Conservation (phyloP, 2,329 filamentous ascomycete species). For the Lachnellula arida region DNA sequence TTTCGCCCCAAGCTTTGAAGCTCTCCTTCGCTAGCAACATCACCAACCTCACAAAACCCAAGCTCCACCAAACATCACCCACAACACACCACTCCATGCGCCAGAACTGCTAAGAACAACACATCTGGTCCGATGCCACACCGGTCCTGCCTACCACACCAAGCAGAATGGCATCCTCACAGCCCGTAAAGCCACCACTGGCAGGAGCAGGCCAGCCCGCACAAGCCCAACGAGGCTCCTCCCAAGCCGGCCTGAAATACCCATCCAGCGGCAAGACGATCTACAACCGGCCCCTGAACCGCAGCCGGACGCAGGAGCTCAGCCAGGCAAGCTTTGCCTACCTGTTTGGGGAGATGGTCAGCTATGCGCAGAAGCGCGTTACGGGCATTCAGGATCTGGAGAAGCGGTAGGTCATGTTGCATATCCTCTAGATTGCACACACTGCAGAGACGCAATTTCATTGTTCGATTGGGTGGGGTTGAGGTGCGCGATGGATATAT, state of each 20-base stretch:
- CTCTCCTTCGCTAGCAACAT: conserved; percentile 5
- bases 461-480: neutral
- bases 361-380: conserved; percentile 85
- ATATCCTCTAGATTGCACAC: neutral
- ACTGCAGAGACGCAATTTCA: neutral
- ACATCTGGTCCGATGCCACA: conserved; percentile 11
- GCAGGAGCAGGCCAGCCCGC: conserved; percentile 14
- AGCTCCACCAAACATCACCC: conserved; percentile 1
- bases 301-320: conserved; percentile 80
- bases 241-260: conserved; percentile 66
- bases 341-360: conserved; percentile 93
- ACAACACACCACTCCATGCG: conserved; percentile 9
- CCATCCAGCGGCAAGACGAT: conserved; percentile 95
- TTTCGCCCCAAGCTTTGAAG: neutral
- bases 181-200: conserved; percentile 27
- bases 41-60: neutral
- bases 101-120: neutral
- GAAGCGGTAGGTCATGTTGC: conserved; percentile 57
- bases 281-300: conserved; percentile 92
- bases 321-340: conserved; percentile 94
- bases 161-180: conserved; percentile 31
- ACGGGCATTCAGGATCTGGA: conserved; percentile 93
- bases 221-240: conserved; percentile 21
- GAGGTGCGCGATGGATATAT: neutral
- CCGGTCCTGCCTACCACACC: conserved; percentile 3